These are phyloP conservation scores for Neonectria ditissima DNA, from an alignment of 2,329 filamentous ascomycete genomes.

Conservation along the genomic window DNA sequence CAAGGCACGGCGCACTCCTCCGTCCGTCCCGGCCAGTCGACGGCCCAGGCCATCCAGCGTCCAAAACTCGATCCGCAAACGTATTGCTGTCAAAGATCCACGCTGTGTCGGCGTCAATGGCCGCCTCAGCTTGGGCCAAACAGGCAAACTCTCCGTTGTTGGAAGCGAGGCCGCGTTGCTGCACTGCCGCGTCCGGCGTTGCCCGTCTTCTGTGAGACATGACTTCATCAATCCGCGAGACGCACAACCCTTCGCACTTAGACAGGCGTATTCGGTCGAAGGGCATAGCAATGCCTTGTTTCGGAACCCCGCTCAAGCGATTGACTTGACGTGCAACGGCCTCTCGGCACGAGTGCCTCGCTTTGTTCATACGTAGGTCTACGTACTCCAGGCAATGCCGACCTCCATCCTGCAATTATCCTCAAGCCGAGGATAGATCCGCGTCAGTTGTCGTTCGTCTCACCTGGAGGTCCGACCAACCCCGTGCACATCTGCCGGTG, in stretches of 20 bases:
- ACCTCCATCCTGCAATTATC: constrained; percentile 16
- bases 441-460: constrained; percentile 36
- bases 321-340: constrained; percentile 18
- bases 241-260: constrained; percentile 22
- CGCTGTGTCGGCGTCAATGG: constrained; percentile 30
- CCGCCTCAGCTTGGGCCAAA: constrained; percentile 25
- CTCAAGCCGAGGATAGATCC: constrained; percentile 22
- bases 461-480: constrained; percentile 28
- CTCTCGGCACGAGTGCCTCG: constrained; percentile 23
- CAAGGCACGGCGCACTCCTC: constrained; percentile 32
- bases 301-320: constrained; percentile 28
- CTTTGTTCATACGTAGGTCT: constrained; percentile 3
- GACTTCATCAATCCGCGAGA: constrained; percentile 21
- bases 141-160: constrained; percentile 24
- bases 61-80: constrained; percentile 28
- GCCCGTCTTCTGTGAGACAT: constrained; percentile 24
- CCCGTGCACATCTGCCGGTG: constrained; percentile 41
- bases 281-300: constrained; percentile 34
- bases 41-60: constrained; percentile 26
- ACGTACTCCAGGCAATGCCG: not conserved
- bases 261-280: constrained; percentile 29
- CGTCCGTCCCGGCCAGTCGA: constrained; percentile 26
- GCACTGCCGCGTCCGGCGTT: constrained; percentile 15
- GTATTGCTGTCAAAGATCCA: constrained; percentile 28
- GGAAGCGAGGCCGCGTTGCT: constrained; percentile 33